phyloP scores from a whole-genome alignment of 352 stramenopile species.

The Pythium rishiriense region DNA sequence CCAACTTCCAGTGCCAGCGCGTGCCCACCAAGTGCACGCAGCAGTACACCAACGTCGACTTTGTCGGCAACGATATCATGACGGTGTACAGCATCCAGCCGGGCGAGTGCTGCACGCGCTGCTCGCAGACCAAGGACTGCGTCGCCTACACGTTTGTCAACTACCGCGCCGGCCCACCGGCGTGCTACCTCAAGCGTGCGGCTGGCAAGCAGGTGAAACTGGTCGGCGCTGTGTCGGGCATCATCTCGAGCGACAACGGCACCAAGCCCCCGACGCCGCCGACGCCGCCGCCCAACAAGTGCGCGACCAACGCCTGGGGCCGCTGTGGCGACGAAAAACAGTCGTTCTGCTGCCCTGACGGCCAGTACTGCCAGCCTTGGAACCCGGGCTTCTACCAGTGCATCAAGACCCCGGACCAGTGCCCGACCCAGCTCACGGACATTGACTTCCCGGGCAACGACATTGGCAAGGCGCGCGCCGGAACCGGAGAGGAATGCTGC shows the following conservation, averaged over 20 bases:
- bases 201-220: neutral
- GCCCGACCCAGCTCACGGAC: slow-evolving; percentile 35
- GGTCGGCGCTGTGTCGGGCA: neutral
- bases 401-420: slow-evolving; percentile 28
- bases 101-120: slow-evolving; percentile 32
- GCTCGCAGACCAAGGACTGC: slow-evolving; percentile 28
- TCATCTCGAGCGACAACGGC: neutral
- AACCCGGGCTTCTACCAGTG: slow-evolving; percentile 59
- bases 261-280: too few species aligned
- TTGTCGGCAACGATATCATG: slow-evolving; percentile 38
- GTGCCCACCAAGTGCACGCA: slow-evolving; percentile 30
- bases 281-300: neutral
- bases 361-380: slow-evolving; percentile 53
- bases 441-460: slow-evolving; percentile 50
- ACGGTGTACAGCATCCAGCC: slow-evolving; percentile 35
- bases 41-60: slow-evolving; percentile 40
- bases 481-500: slow-evolving; percentile 39
- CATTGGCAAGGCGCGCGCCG: slow-evolving; percentile 35
- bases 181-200: slow-evolving; percentile 8
- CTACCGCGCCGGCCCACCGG: neutral
- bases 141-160: slow-evolving; percentile 49
- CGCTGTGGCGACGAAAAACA: neutral
- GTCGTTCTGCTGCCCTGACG: slow-evolving; percentile 5
- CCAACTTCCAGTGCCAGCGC: slow-evolving; percentile 38
- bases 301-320: neutral